These are phyloP conservation scores for Paxillus ammoniavirescens DNA, from an alignment of 768 basidiomycete species.

Conservation along the genomic window DNA sequence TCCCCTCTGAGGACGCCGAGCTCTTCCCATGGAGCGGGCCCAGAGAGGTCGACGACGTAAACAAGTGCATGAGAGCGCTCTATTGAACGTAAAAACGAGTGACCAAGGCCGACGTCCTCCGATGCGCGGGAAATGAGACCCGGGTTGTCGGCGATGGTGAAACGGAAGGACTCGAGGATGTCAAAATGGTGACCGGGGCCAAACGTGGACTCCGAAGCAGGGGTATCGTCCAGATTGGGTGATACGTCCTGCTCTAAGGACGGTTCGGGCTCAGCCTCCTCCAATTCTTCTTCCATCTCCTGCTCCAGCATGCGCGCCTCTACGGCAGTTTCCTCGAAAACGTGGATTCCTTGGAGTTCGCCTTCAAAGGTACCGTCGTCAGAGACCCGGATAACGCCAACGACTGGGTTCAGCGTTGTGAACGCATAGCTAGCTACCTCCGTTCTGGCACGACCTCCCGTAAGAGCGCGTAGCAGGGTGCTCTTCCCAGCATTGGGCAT, in stretches of 20 bases:
- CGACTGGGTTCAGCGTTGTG: slow-evolving; percentile 92
- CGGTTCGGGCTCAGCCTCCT: neutral
- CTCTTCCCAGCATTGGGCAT: slow-evolving; percentile 95
- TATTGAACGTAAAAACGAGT: slow-evolving; percentile 90
- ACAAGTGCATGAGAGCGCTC: slow-evolving; percentile 88
- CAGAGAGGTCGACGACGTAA: slow-evolving; percentile 89
- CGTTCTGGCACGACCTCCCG: slow-evolving; percentile 78
- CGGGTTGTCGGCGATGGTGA: slow-evolving; percentile 97
- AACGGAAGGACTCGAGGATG: slow-evolving; percentile 73
- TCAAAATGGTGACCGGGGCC: slow-evolving; percentile 54
- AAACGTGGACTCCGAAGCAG: slow-evolving; percentile 20
- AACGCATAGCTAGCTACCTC: slow-evolving; percentile 92
- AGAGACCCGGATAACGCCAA: slow-evolving; percentile 84
- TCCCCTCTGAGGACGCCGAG: slow-evolving; percentile 73
- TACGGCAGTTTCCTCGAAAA: slow-evolving; percentile 66
- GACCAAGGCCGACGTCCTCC: slow-evolving; percentile 88
- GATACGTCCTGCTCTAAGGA: neutral
- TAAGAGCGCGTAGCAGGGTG: slow-evolving; percentile 86
- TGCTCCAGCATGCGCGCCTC: slow-evolving; percentile 47
- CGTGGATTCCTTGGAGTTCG: slow-evolving; percentile 41
- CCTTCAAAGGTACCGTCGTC: slow-evolving; percentile 79
- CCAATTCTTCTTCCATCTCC: slow-evolving; percentile 37
- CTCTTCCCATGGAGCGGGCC: slow-evolving; percentile 74
- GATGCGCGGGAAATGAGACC: slow-evolving; percentile 85
- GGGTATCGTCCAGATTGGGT: slow-evolving; percentile 6